phyloP scores from a whole-genome alignment of 768 basidiomycete species.

The Termitomyces sp. region DNA sequence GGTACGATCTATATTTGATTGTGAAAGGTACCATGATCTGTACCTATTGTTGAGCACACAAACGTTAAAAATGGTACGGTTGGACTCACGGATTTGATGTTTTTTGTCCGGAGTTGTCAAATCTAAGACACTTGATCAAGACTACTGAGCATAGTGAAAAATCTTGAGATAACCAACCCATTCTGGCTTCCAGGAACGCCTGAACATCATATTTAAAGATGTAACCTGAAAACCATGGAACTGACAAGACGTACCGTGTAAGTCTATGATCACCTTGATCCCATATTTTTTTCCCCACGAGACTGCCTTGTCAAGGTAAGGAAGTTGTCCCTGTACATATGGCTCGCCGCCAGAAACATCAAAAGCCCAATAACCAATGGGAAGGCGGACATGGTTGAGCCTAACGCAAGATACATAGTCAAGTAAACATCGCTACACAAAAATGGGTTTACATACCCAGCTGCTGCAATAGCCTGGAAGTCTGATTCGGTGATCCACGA shows the following conservation, averaged over 20 bases:
- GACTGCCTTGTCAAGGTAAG: constrained; percentile 62
- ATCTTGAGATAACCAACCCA: constrained; percentile 37
- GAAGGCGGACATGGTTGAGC: constrained; percentile 77
- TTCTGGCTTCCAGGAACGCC: constrained; percentile 83
- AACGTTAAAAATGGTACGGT: neutral
- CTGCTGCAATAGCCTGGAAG: constrained; percentile 66
- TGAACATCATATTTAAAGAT: constrained; percentile 11
- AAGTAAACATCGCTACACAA: constrained; percentile 1
- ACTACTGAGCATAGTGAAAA: neutral
- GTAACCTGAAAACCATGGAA: neutral
- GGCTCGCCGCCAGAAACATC: constrained; percentile 77
- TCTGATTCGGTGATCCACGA: constrained; percentile 83
- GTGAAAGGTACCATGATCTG: constrained; percentile 61
- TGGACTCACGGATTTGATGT: constrained; percentile 44
- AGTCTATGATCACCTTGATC: constrained; percentile 79
- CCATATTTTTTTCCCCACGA: constrained; percentile 65
- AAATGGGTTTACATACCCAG: constrained; percentile 44
- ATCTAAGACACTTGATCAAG: constrained; percentile 34
- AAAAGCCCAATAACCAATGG: constrained; percentile 90
- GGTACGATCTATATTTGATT: constrained; percentile 63
- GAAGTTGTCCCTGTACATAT: constrained; percentile 70
- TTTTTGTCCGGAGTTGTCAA: constrained; percentile 76
- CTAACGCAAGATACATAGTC: constrained; percentile 30
- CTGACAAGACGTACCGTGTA: constrained; percentile 39
- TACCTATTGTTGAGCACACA: constrained; percentile 3